Conservation (phyloP, 768 basidiomycete genomes). For the Termitomyces sp. region DNA sequence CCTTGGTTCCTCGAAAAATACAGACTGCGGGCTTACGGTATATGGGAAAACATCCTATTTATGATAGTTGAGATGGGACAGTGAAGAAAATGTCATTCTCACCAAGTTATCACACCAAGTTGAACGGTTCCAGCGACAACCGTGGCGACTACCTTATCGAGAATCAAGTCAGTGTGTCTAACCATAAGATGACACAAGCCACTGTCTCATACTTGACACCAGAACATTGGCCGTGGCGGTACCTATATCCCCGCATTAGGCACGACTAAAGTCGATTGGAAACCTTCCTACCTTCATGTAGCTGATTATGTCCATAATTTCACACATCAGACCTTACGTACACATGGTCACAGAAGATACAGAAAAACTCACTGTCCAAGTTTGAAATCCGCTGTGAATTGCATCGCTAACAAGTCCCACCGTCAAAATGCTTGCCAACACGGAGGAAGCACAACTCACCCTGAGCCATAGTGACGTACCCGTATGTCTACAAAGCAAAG, state of each 20-base stretch:
- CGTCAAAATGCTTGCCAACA: conserved; percentile 7
- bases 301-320: conserved; percentile 29
- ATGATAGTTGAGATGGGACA: not conserved
- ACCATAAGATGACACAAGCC: not conserved
- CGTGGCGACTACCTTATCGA: conserved; percentile 42
- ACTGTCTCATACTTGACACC: conserved; percentile 40
- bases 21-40: conserved; percentile 33
- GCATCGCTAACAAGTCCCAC: conserved; percentile 35
- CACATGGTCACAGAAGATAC: not conserved
- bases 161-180: not conserved
- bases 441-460: conserved; percentile 15
- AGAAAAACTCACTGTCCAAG: conserved; percentile 55
- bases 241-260: conserved; percentile 26
- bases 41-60: conserved; percentile 53
- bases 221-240: conserved; percentile 62
- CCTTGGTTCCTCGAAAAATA: not conserved
- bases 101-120: conserved; percentile 62
- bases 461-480: conserved; percentile 60
- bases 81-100: conserved; percentile 8
- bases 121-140: conserved; percentile 61
- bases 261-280: not conserved
- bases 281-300: conserved; percentile 36
- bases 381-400: conserved; percentile 71
- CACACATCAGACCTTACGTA: not conserved
- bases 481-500: conserved; percentile 43